Base-by-base conservation (phyloP, 768 basidiomycete species). In the Suillus sp. region DNA sequence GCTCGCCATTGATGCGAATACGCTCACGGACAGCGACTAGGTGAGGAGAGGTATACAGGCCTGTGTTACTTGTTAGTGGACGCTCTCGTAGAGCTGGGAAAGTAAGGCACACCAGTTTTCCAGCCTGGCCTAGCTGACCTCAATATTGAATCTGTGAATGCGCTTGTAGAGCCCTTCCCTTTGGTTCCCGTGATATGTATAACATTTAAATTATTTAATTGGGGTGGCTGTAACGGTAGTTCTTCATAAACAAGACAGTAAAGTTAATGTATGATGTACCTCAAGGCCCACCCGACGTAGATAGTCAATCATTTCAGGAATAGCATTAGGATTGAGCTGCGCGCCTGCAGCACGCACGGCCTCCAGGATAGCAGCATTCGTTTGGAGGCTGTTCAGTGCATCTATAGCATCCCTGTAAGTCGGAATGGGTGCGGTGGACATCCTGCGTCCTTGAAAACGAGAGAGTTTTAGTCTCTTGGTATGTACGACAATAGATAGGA, bases 131-230 rank as follows among this genome's bases (percentile, higher is more conserved):
- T 83, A n/a, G 83, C 77, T 64, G 84, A 81, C n/a, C 93, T 85
- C 57, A 99, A 79, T 60, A 98, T 88, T 11, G 91, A 92, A 69
- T 95, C 91, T 4, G 86, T 85, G 70, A 99, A 99, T 9, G 97
- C 96, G 67, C 92, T 93, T 1, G 97, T 95, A 3, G 96, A 99
- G 8, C 96, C 96, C 75, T 99, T 99, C 38, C 96, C 96, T 78
- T 99, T 99, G 4, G 97, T 99, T 4, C 96, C 96, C 10, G 96
- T 96, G 67, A 99, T 88, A 79, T 99, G 96, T 54, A 99, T 86
- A 62, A 96, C 94, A 75, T 98, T 96, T 60, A 99, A 80, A 27
- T 78, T 77, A 72, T 98, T 95, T 48, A 99, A 83, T 66, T 96
- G 89, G 62, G 86, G 80, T 47, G 91, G 84, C 95, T 97, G 69